Conservation (phyloP, 164 flowering plant genomes). For the Malania oleifera region DNA sequence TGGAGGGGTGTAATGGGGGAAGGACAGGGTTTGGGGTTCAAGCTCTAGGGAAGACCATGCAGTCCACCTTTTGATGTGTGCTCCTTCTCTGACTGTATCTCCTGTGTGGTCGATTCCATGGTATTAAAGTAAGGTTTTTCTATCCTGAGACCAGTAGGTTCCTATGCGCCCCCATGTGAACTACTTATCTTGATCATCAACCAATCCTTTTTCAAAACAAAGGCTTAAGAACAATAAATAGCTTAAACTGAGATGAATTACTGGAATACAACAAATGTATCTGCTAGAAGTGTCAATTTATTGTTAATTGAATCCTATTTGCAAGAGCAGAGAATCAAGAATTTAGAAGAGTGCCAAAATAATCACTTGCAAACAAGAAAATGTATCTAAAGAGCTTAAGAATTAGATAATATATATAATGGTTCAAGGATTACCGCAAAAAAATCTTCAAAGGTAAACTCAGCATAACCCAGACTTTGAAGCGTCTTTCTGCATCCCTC, state of each 20-base stretch:
- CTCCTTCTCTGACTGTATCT: too few species aligned
- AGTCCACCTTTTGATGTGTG: too few species aligned
- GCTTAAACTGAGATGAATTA: background rate
- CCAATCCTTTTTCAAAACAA: background rate
- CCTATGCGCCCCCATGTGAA: background rate
- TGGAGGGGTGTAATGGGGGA: too few species aligned
- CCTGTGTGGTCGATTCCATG: too few species aligned
- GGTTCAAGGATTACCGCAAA: conserved; percentile 45
- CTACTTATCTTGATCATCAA: background rate
- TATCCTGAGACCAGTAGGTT: background rate
- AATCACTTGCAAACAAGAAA: background rate
- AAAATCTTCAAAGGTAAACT: conserved; percentile 95
- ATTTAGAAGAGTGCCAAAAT: background rate
- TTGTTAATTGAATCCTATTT: background rate
- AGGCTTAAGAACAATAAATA: background rate
- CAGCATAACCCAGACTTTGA: conserved; percentile 73
- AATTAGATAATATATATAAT: background rate
- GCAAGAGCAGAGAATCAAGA: background rate
- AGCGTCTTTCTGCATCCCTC: conserved; percentile 84
- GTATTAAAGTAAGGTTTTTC: too few species aligned
- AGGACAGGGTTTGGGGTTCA: too few species aligned
- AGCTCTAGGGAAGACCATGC: too few species aligned
- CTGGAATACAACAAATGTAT: background rate
- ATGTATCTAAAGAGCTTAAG: background rate
- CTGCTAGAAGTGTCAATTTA: background rate